A percentile compares a stretch with the other conserved stretches of the same genome.
These are phyloP conservation scores for Capsicum chinense DNA, from an alignment of 257 asterid genomes.

Conservation along the genomic window DNA sequence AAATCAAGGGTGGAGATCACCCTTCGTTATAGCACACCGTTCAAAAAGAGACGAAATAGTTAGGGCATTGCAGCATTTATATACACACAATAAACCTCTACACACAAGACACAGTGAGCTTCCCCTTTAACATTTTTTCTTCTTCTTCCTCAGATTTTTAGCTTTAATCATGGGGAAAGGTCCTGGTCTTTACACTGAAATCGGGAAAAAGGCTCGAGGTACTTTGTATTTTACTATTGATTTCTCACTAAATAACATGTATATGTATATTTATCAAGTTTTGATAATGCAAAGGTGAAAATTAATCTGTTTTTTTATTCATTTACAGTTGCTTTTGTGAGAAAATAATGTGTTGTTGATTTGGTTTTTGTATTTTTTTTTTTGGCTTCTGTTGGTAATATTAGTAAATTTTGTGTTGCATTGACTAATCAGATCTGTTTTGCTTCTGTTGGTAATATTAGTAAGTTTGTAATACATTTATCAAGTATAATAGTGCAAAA, in stretches of 20 bases:
- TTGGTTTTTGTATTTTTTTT: neutral
- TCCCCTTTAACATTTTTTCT: neutral
- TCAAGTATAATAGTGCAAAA: too few relatives aligned
- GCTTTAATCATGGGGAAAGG: conserved; percentile 74
- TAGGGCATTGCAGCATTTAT: conserved; percentile 53
- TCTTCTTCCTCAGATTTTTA: conserved; percentile 23
- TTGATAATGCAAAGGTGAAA: neutral
- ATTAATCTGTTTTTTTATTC: neutral
- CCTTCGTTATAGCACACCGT: conserved; percentile 34
- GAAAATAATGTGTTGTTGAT: neutral
- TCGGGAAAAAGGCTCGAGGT: conserved; percentile 91
- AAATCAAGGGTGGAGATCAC: conserved; percentile 39
- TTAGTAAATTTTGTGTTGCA: too few relatives aligned
- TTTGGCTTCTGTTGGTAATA: too few relatives aligned
- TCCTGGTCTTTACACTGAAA: conserved; percentile 87
- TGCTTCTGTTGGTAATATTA: too few relatives aligned
- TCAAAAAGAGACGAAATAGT: conserved; percentile 32
- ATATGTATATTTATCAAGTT: conserved; percentile 6
- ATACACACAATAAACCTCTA: neutral
- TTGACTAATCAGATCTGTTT: too few relatives aligned
- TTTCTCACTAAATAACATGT: neutral
- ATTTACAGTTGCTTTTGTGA: neutral
- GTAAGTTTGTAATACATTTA: too few relatives aligned
- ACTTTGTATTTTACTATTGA: neutral
- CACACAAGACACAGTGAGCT: neutral